These are phyloP conservation scores for Paraphaeosphaeria minitans DNA, from an alignment of 2,329 filamentous ascomycete genomes.

Conservation along the genomic window DNA sequence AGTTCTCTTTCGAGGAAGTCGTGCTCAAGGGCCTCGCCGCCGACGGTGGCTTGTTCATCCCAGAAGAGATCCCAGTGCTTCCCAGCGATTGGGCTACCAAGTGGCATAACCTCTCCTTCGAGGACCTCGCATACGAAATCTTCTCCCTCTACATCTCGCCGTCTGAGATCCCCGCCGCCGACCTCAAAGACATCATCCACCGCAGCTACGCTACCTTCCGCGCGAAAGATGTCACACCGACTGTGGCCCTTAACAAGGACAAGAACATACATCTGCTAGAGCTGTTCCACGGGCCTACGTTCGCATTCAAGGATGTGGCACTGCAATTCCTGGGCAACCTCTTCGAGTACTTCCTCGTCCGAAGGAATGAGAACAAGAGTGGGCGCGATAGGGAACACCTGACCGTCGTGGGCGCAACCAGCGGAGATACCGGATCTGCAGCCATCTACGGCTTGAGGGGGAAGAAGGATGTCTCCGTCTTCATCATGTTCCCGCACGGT, in stretches of 20 bases:
- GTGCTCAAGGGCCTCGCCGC: conserved; percentile 86
- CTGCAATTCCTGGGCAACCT: conserved; percentile 96
- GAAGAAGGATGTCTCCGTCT: conserved; percentile 96
- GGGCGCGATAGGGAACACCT: conserved; percentile 63
- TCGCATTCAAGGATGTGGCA: conserved; percentile 90
- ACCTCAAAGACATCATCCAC: conserved; percentile 82
- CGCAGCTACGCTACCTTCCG: conserved; percentile 91
- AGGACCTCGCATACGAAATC: conserved; percentile 82
- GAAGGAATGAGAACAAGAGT: conserved; percentile 72
- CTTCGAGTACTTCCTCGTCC: conserved; percentile 83
- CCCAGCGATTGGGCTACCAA: conserved; percentile 66
- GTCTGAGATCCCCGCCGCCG: conserved; percentile 77
- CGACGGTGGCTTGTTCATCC: conserved; percentile 89
- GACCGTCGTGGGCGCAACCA: conserved; percentile 50
- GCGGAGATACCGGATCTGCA: conserved; percentile 77
- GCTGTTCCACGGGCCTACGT: conserved; percentile 94
- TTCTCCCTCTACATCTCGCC: conserved; percentile 86
- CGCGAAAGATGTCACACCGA: conserved; percentile 74
- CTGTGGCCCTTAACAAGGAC: conserved; percentile 73
- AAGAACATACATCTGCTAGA: conserved; percentile 84
- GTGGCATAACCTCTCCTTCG: conserved; percentile 80
- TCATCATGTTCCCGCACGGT: conserved; percentile 91
- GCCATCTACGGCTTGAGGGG: conserved; percentile 94
- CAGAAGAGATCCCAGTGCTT: conserved; percentile 75
- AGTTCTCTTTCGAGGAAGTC: conserved; percentile 90